Percentiles rank a stretch among this genome's conserved stretches.
Evolutionary conservation across 306 rosid species (phyloP).

Genomic region (Sesbania bispinosa): DNA sequence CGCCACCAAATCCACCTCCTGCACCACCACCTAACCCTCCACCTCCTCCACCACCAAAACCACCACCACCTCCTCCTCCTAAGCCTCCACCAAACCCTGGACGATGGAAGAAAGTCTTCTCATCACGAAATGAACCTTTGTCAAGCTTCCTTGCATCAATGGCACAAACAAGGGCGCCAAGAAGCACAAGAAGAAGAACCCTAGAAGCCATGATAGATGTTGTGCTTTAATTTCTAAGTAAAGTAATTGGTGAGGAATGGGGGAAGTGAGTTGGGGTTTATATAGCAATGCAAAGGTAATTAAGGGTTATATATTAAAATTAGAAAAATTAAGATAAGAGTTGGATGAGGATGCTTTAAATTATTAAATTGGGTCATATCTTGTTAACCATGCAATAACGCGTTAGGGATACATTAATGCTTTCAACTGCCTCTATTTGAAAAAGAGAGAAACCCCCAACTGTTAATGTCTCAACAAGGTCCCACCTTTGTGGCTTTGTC

Average conservation of each 20-base stretch:
- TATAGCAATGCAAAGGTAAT: slow-evolving; percentile 28
- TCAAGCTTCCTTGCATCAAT: slow-evolving; percentile 62
- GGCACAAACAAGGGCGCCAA: slow-evolving; percentile 54
- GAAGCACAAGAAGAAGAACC: slow-evolving; percentile 40
- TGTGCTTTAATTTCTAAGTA: too few species aligned
- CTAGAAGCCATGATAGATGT: slow-evolving; percentile 33
- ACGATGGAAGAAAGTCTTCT: slow-evolving; percentile 40
- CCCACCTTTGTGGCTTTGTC: slow-evolving; percentile 21
- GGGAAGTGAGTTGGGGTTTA: slow-evolving; percentile 26
- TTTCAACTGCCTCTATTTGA: slow-evolving; percentile 44
- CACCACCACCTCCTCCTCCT: too few species aligned
- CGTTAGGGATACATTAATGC: slow-evolving; percentile 45
- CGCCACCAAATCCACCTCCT: slow-evolving; percentile 44
- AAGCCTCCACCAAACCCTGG: slow-evolving; percentile 46
- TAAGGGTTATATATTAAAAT: background rate
- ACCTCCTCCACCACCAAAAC: too few species aligned
- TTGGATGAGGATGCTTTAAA: slow-evolving; percentile 35
- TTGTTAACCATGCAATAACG: slow-evolving; percentile 49
- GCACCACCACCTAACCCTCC: slow-evolving; percentile 39
- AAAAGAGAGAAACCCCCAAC: slow-evolving; percentile 29
- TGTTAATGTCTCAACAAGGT: background rate
- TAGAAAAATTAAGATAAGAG: background rate
- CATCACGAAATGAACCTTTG: slow-evolving; percentile 29
- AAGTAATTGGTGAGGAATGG: slow-evolving; percentile 1
- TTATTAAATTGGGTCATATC: slow-evolving; percentile 36